phyloP scores from a whole-genome alignment of 805 yeast species.

The Candida hungchunana region DNA sequence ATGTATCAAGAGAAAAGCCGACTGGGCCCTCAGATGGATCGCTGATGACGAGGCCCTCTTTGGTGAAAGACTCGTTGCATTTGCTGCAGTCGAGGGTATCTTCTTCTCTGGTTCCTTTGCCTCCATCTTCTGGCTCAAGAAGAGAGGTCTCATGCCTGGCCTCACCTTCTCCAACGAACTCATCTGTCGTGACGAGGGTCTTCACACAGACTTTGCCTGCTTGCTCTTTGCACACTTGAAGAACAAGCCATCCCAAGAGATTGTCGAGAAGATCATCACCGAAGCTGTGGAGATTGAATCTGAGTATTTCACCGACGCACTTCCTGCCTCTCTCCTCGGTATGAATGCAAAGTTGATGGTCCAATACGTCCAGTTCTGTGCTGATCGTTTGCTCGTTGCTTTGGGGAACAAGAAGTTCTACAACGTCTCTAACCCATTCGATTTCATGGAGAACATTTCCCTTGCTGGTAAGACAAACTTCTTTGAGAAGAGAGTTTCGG shows the following conservation, averaged over 20 bases:
- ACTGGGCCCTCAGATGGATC: constrained; percentile 99
- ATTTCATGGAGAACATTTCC: constrained; percentile 98
- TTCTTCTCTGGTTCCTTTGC: constrained; percentile 99
- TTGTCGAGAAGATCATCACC: constrained; percentile 81
- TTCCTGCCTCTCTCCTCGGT: constrained; percentile 90
- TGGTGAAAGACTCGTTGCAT: constrained; percentile 95
- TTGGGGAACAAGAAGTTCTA: constrained; percentile 87
- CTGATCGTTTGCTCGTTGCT: constrained; percentile 89
- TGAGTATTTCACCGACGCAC: constrained; percentile 91
- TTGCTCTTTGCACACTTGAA: constrained; percentile 87
- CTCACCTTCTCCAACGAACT: constrained; percentile 95
- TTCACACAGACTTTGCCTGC: constrained; percentile 98
- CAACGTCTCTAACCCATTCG: constrained; percentile 92
- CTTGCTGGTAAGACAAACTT: constrained; percentile 98
- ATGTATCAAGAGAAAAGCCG: constrained; percentile 94
- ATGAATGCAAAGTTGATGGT: constrained; percentile 94
- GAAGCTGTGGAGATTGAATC: constrained; percentile 96
- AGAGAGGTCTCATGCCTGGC: constrained; percentile 99
- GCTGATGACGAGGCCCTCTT: constrained; percentile 81
- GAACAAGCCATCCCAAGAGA: constrained; percentile 76
- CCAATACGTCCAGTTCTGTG: constrained; percentile 96
- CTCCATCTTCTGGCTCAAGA: constrained; percentile 97
- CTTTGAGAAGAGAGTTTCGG: constrained; percentile 98
- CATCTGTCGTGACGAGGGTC: constrained; percentile 97
- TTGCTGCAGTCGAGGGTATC: constrained; percentile 98